Evolutionary conservation across 495 filamentous ascomycete genomes (phyloP).

Genomic region (Usnea hakonensis): DNA sequence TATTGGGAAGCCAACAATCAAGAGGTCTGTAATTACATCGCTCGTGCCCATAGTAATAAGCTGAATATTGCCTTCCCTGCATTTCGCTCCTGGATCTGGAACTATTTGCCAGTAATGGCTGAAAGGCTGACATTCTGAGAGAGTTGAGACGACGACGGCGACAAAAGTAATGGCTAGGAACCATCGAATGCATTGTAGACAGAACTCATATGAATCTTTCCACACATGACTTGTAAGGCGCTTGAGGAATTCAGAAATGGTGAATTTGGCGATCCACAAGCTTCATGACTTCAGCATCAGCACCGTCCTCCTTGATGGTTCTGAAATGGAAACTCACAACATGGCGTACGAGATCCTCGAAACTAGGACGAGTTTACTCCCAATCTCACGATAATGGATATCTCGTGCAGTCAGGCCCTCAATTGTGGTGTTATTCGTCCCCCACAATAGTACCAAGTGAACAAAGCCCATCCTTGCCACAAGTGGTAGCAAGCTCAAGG

Average conservation of each 20-base stretch:
- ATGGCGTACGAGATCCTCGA: slow-evolving; percentile 50
- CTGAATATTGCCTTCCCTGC: slow-evolving; percentile 76
- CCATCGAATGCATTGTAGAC: slow-evolving; percentile 60
- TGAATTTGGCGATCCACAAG: slow-evolving; percentile 86
- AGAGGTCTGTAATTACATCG: slow-evolving; percentile 80
- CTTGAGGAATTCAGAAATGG: slow-evolving; percentile 83
- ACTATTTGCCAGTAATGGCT: slow-evolving; percentile 82
- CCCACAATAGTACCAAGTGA: slow-evolving; percentile 73
- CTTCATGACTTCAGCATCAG: slow-evolving; percentile 34
- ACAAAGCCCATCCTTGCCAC: slow-evolving; percentile 75
- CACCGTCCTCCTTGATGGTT: not conserved
- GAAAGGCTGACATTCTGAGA: slow-evolving; percentile 82
- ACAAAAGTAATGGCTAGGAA: slow-evolving; percentile 70
- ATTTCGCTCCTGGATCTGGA: slow-evolving; percentile 78
- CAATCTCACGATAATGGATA: slow-evolving; percentile 39
- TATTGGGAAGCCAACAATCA: slow-evolving; percentile 81
- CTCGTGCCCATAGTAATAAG: slow-evolving; percentile 79
- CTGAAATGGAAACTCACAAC: slow-evolving; percentile 39
- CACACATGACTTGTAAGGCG: slow-evolving; percentile 64
- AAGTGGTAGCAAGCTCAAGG: slow-evolving; percentile 70
- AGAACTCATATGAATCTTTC: slow-evolving; percentile 60
- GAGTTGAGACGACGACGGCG: slow-evolving; percentile 68
- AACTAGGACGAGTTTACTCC: slow-evolving; percentile 46
- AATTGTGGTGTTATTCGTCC: slow-evolving; percentile 71
- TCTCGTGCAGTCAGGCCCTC: slow-evolving; percentile 34